These are phyloP conservation scores for Pleurotus giganteus DNA, from an alignment of 768 basidiomycete genomes.

Conservation along the genomic window DNA sequence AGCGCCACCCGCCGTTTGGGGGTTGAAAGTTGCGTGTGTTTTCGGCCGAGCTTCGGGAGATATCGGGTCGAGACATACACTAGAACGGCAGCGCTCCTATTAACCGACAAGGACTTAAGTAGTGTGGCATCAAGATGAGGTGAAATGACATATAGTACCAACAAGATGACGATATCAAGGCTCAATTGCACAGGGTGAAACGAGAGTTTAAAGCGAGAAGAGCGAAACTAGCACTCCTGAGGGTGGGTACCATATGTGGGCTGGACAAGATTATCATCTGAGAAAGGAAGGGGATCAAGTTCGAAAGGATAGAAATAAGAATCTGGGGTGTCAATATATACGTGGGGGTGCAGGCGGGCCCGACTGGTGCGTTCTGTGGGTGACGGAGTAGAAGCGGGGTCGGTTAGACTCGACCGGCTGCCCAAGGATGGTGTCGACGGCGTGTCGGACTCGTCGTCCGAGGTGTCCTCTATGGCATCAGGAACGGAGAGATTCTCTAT, in stretches of 20 bases:
- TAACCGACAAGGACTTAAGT: background rate
- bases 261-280: conserved; percentile 45
- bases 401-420: conserved; percentile 51
- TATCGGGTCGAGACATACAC: background rate
- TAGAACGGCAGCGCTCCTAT: background rate
- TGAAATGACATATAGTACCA: background rate
- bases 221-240: conserved; percentile 59
- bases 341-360: conserved; percentile 50
- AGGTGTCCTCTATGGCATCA: conserved; percentile 81
- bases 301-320: conserved; percentile 64
- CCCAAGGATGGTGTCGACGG: conserved; percentile 60
- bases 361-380: conserved; percentile 48
- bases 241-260: conserved; percentile 49
- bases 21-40: background rate
- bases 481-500: conserved; percentile 69
- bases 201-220: conserved; percentile 28
- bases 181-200: conserved; percentile 23
- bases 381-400: conserved; percentile 50
- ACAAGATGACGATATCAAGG: conserved; percentile 8
- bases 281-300: conserved; percentile 71
- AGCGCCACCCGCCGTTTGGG: background rate
- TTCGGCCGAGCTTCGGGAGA: conserved; percentile 4
- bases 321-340: conserved; percentile 63
- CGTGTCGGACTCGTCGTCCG: conserved; percentile 82
- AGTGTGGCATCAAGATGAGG: conserved; percentile 6